Evolutionary conservation across 345 rosid genomes (phyloP), one percentile per base, ranked within the genome.

Genomic region (Diplotaxis tenuifolia): DNA sequence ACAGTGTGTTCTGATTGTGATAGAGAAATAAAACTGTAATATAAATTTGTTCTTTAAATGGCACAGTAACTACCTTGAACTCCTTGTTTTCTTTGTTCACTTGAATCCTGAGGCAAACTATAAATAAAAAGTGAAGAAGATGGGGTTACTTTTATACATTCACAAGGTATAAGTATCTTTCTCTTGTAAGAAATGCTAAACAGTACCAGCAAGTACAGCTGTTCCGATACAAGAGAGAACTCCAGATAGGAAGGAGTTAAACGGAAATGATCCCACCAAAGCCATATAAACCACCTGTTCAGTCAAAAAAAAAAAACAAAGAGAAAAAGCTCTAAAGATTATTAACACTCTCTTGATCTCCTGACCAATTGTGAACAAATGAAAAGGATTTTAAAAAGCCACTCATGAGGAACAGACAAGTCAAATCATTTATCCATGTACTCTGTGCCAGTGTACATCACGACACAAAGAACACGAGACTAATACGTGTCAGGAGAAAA

Each of bases 1-100:
- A 28, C 53, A 68, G 25, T 1, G 34, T 25, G 9, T 22, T 74
- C 19, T 29, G 3, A 15, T 6, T 1, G 12, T 29, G 22, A 4
- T 28, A 58, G 22, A 50, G 40, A 74, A 16, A 7, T 9, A 11
- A 73, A 73, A 28, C 2, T 28, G 1, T 5, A 31, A 64, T 54
- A n/a, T n/a, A n/a, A n/a, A n/a, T n/a, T n/a, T n/a, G n/a, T n/a
- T n/a, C n/a, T n/a, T 16, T 16, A 27, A 45, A 40, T 40, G 47
- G 9, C 1, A 0, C 42, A 21, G 8, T 11, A 53, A 7, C 63
- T 70, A 89, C 97, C 93, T 89, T 89, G 77, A 92, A 89, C 72
- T 96, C 99, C 83, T 92, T 96, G 89, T 96, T 96, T 79, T 96
- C 99, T 71, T 90, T 96, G 91, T 96, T 96, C 85, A 96, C 98